These are phyloP conservation scores for Phytophthora hybrid DNA, from an alignment of 352 stramenopile species.

Conservation along the genomic window DNA sequence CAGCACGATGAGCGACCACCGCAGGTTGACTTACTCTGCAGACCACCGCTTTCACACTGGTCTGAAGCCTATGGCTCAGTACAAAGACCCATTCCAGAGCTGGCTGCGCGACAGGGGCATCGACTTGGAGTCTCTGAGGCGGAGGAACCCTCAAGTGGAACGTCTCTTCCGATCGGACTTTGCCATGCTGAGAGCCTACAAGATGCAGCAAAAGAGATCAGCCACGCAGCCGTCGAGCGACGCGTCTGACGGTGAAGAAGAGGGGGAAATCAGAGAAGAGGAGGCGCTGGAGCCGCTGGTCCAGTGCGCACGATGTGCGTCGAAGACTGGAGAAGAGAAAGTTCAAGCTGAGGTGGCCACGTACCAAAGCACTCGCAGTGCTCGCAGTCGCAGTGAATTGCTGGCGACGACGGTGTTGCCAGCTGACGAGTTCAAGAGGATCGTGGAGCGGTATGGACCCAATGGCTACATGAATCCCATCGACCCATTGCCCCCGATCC, in stretches of 20 bases:
- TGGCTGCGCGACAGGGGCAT: neutral
- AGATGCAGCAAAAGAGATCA: neutral
- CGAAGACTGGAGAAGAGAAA: neutral
- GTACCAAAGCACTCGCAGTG: neutral
- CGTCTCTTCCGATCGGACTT: neutral
- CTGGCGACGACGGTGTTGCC: conserved; percentile 1
- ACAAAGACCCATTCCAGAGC: neutral
- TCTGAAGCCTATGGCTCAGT: neutral
- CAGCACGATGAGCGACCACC: neutral
- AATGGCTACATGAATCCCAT: neutral
- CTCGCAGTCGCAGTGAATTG: conserved; percentile 2
- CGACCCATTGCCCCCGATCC: conserved; percentile 1
- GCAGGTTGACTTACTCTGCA: neutral
- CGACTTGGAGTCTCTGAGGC: neutral
- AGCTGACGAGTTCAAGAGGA: neutral
- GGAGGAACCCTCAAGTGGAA: neutral
- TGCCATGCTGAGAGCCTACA: neutral
- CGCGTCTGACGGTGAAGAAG: neutral
- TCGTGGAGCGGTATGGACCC: neutral
- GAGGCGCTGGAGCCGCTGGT: neutral
- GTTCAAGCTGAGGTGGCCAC: neutral
- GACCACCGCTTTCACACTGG: neutral
- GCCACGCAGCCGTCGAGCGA: neutral
- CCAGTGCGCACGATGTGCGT: neutral
- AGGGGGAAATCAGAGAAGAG: neutral